Evolutionary conservation across 2,329 filamentous ascomycete genomes (phyloP).

Genomic region (Colletotrichum sp.): DNA sequence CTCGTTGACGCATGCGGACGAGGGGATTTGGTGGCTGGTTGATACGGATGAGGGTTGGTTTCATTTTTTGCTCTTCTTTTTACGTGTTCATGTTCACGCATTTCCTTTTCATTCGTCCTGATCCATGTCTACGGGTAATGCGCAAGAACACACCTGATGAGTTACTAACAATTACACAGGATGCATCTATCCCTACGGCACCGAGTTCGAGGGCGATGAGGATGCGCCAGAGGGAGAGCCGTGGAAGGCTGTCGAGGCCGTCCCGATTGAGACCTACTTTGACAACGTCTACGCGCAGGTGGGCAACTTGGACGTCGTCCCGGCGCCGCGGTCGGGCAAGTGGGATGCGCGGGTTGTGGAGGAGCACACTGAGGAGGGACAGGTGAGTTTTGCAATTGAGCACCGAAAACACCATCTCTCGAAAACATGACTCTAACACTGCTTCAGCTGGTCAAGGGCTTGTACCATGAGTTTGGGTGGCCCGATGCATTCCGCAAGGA

Average conservation of each 20-base stretch:
- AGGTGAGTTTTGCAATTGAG: background rate
- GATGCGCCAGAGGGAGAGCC: background rate
- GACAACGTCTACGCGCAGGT: slow-evolving; percentile 13
- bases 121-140: no score
- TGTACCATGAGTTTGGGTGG: slow-evolving; percentile 12
- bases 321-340: slow-evolving; percentile 13
- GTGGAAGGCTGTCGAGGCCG: slow-evolving; percentile 9
- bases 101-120: background rate
- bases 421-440: background rate
- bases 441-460: background rate
- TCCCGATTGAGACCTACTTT: slow-evolving; percentile 10
- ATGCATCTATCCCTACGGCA: slow-evolving; percentile 18
- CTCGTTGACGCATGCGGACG: slow-evolving; percentile 19
- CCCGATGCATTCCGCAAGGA: slow-evolving; percentile 11
- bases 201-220: background rate
- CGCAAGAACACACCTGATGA: no score
- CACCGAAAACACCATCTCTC: background rate
- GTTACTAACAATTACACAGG: background rate
- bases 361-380: slow-evolving; percentile 11
- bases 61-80: background rate
- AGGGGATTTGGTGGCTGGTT: slow-evolving; percentile 17
- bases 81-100: no score
- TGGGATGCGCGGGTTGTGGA: slow-evolving; percentile 17
- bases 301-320: slow-evolving; percentile 13
- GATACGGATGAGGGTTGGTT: slow-evolving; percentile 14